These are phyloP conservation scores for Boletellus sp. DNA, from an alignment of 1,284 basidiomycete genomes.

Conservation along the genomic window DNA sequence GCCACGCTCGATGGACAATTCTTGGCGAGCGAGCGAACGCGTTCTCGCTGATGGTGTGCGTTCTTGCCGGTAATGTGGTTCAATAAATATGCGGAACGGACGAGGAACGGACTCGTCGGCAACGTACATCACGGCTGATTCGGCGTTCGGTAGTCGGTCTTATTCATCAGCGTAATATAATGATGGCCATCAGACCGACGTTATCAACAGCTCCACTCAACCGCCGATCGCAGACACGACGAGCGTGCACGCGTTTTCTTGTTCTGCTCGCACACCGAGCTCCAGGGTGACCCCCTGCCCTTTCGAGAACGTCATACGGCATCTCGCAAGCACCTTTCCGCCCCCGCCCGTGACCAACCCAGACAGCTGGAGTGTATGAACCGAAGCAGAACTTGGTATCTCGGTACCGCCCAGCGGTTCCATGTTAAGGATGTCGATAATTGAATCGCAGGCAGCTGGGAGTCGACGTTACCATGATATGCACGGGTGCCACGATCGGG, in stretches of 20 bases:
- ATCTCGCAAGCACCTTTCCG: slow-evolving; percentile 90
- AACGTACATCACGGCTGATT: too few relatives aligned
- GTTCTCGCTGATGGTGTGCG: slow-evolving; percentile 7
- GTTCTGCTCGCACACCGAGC: slow-evolving; percentile 89
- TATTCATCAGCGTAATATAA: slow-evolving; percentile 6
- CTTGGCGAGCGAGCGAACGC: slow-evolving; percentile 1
- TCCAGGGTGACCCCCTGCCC: slow-evolving; percentile 95
- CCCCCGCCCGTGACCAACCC: slow-evolving; percentile 87
- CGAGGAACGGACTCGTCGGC: too few relatives aligned
- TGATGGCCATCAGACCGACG: too few relatives aligned
- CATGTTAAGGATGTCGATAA: slow-evolving; percentile 95
- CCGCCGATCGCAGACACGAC: slow-evolving; percentile 89
- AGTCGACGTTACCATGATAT: slow-evolving; percentile 6
- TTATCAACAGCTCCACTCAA: slow-evolving; percentile 29
- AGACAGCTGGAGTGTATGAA: slow-evolving; percentile 93
- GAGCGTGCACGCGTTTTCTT: slow-evolving; percentile 80
- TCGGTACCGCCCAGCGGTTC: slow-evolving; percentile 91
- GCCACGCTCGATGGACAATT: slow-evolving; percentile 5
- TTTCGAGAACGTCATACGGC: slow-evolving; percentile 91
- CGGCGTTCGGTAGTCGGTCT: too few relatives aligned
- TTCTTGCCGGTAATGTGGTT: too few relatives aligned
- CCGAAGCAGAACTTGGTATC: slow-evolving; percentile 73
- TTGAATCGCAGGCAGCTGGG: slow-evolving; percentile 86
- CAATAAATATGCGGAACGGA: too few relatives aligned
- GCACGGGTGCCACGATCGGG: slow-evolving; percentile 7